Percentiles rank a stretch among this genome's conserved stretches.
These are phyloP conservation scores for Saksenaea vasiformis DNA, from an alignment of 371 early-diverging fungal genomes.

Conservation along the genomic window DNA sequence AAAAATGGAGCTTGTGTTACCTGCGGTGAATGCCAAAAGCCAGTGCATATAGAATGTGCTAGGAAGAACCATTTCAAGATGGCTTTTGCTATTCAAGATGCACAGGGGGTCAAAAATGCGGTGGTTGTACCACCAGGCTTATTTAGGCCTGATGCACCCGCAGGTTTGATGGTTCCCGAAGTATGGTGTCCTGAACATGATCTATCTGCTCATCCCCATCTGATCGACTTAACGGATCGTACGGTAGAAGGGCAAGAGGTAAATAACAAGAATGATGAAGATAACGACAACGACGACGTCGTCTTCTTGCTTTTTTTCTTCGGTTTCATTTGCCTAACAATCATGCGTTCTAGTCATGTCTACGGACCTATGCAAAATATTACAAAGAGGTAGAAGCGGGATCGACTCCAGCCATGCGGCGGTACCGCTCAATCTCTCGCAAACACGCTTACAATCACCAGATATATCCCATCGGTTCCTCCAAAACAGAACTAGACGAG, in stretches of 20 bases:
- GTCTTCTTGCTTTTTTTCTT: neutral
- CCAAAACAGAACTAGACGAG: neutral
- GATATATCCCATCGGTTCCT: slow-evolving; percentile 7
- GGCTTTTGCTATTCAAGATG: slow-evolving; percentile 49
- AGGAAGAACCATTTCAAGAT: slow-evolving; percentile 44
- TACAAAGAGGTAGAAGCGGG: slow-evolving; percentile 32
- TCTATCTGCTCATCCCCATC: slow-evolving; percentile 9
- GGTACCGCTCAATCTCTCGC: slow-evolving; percentile 15
- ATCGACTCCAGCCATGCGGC: slow-evolving; percentile 43
- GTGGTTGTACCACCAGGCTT: slow-evolving; percentile 25
- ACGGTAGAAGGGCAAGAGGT: slow-evolving; percentile 27
- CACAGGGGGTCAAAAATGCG: slow-evolving; percentile 16
- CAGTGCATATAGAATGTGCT: slow-evolving; percentile 52
- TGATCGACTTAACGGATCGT: slow-evolving; percentile 22
- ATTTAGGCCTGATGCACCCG: slow-evolving; percentile 18
- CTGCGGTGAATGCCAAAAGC: slow-evolving; percentile 40
- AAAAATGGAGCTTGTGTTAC: slow-evolving; percentile 44
- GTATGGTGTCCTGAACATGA: slow-evolving; percentile 56
- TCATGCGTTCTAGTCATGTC: slow-evolving; percentile 25
- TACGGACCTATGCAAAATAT: slow-evolving; percentile 23
- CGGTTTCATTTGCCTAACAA: neutral
- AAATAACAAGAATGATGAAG: too few relatives aligned
- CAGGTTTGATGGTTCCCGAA: slow-evolving; percentile 55
- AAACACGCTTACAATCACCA: slow-evolving; percentile 8
- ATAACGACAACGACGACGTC: too few relatives aligned